Evolutionary conservation across 129 eudicot species (phyloP), one percentile per base, ranked within the genome.

Genomic region (Erigeron canadensis): DNA sequence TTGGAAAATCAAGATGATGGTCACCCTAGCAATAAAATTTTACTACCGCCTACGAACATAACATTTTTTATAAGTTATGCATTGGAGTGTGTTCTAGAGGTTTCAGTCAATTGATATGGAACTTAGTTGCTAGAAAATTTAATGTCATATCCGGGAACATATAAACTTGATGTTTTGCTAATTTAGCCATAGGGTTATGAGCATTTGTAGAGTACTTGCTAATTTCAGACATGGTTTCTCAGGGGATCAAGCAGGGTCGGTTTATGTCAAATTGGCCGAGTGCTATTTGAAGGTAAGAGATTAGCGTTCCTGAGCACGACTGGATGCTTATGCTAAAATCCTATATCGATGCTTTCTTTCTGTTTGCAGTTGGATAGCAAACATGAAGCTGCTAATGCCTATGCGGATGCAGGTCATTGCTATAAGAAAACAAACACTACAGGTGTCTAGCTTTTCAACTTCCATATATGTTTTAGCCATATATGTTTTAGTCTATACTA

Each of bases 161-260:
- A 65, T n/a, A 65, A 41, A 64, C 53, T 64, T 64, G 37, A 66
- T 38, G 57, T 10, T 21, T 66, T 44, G 42, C 38, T 66, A 12
- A 68, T 12, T 2, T 34, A 43, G 62, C n/a, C 50, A 37, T 69
- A 6, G 34, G 42, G 34, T 28, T 53, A 39, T 10, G 12, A 67
- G 43, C 73, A 51, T 41, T 3, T 64, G 16, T n/a, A 50, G 1
- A 50, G 1, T 28, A 28, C 5, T 74, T 53, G 12, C 67, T 67
- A 40, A 50, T 37, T n/a, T 34, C 55, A 53, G 23, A 18, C 18
- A 23, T 72, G 68, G 67, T 76, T 76, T 79, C 38, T 50, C 87
- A 91, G 97, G 97, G 97, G 97, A 91, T 78, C 84, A 88, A 80
- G 97, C 94, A 41, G 97, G 94, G 50, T 87, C 87, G 3, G 86